Base-by-base conservation (phyloP, 2,329 filamentous ascomycete genomes). In the Rhynchosporium secalis region DNA sequence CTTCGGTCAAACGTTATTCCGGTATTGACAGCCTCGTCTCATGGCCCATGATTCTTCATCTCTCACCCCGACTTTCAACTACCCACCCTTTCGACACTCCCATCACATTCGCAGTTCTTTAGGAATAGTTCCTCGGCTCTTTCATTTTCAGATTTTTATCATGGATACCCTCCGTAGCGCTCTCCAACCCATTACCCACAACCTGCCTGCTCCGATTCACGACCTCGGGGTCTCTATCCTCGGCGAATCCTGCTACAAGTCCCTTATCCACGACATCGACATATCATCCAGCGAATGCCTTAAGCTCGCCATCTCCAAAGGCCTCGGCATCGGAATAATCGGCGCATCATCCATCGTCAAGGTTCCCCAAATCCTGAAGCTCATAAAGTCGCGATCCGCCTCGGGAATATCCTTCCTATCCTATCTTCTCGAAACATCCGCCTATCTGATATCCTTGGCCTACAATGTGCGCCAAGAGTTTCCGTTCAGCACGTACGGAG, bases 401-500 rank as follows among this genome's bases (percentile, higher is more conserved):
- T 85, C 86, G 49, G 95, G 95, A 70, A 84, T 99, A 65, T 92
- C 87, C 55, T 96, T 98, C 78, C 83, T 96, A 49, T 90, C 91
- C 38, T 98, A 97, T 80, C 82, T 95, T 40, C 91, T 99, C 75
- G 95, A 99, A 80, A 97, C 92, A 8, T 83, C 85, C 61, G 86
- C 89, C 62, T 94, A 96, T 78, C 83, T 97, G 71, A 96, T 97
- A 77, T 89, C 88, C 4, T 85, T 99, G 69, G 90, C 91, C 58
- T 99, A 99, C 81, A 96, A 96, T 76, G 82, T 91, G 68, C 91
- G 95, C 74, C 91, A 92, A 72, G 88, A 87, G 29, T 97, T 96
- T 71, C 94, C 95, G 3, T 97, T 99, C 78, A 96, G 89, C 82
- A 99, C 95, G 10, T 99, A 90, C 76, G 95, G 95, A 76, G 95